Percentiles rank a stretch among this genome's conserved stretches.
Conservation (phyloP, 2,329 filamentous ascomycete species). For the Trichoderma hamatum region DNA sequence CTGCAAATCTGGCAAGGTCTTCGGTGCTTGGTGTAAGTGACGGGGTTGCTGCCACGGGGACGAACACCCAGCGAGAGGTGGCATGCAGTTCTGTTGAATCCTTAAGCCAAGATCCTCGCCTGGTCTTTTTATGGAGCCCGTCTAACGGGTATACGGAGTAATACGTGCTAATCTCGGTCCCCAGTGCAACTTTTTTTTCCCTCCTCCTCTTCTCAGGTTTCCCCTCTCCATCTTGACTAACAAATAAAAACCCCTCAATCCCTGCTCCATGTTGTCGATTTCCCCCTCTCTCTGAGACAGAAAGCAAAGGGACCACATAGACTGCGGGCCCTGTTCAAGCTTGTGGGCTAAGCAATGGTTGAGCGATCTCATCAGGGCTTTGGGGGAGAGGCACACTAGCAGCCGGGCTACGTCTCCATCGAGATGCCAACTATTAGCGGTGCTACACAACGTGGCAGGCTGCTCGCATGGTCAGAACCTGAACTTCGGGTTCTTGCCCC, state of each 20-base stretch:
- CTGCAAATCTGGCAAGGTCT: constrained; percentile 4
- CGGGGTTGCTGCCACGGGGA: not conserved
- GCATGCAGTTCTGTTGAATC: constrained; percentile 4
- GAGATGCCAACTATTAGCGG: not conserved
- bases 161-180: constrained; percentile 5
- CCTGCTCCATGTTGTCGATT: not conserved
- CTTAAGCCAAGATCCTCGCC: constrained; percentile 5
- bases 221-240: constrained; percentile 4
- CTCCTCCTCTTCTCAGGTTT: not conserved
- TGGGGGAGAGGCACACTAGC: not conserved
- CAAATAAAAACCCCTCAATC: constrained; percentile 12
- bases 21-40: constrained; percentile 16
- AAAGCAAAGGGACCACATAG: not conserved
- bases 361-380: not conserved
- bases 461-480: constrained; percentile 4
- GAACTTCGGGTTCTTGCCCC: constrained; percentile 1
- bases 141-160: not conserved
- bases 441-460: not conserved
- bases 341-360: not conserved
- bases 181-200: constrained; percentile 1
- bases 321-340: not conserved
- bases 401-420: not conserved
- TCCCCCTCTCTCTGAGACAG: not conserved
- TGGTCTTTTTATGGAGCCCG: constrained; percentile 12
- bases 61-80: constrained; percentile 1